Base-by-base conservation (phyloP, 1,284 basidiomycete genomes). In the Marasmius sp. region DNA sequence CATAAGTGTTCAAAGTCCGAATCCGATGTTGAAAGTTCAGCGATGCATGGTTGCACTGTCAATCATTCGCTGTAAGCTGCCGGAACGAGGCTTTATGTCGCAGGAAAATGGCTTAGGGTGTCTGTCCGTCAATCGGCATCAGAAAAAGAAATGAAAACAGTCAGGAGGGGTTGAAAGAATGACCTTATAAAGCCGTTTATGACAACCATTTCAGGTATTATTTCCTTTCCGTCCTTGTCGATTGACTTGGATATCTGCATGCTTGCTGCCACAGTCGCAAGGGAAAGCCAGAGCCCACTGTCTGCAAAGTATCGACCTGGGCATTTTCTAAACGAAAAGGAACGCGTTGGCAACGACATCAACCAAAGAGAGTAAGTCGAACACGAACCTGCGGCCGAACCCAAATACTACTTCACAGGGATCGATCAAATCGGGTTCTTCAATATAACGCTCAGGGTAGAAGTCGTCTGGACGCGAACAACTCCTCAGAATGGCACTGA, bases 401-500 rank as follows among this genome's bases (percentile, higher is more conserved):
- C 80, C 80, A 61, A 81, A 81, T 38, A 79, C 70, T 18, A 78
- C 67, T 36, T 75, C 74, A 49, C 73, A 70, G 38, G 80, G 79
- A 67, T 81, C 77, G 36, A 74, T 71, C 47, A 77, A 68, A 53
- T 69, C 65, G n/a, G 69, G 65, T 39, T 74, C 70, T 16, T 74
- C 70, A 41, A 76, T 62, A 62, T 78, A 77, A 58, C 80, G 71
- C 49, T 79, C 74, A 12, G 80, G 80, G 18, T 66, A 66, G 65
- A 81, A 81, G 48, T 61, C 64, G 8, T 74, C 69, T 16, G 80
- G 75, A 37, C 77, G 63, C n/a, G 71, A 62, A 63, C 77, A 80
- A 59, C 77, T 71, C 57, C 75, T 75, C 45, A 79, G 68, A 55
- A 81, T 79, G 18, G 73, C 74, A 66, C 79, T 81, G 49, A n/a